These are phyloP conservation scores for Alloascoidea hylecoeti DNA, from an alignment of 805 yeast species.

Conservation along the genomic window DNA sequence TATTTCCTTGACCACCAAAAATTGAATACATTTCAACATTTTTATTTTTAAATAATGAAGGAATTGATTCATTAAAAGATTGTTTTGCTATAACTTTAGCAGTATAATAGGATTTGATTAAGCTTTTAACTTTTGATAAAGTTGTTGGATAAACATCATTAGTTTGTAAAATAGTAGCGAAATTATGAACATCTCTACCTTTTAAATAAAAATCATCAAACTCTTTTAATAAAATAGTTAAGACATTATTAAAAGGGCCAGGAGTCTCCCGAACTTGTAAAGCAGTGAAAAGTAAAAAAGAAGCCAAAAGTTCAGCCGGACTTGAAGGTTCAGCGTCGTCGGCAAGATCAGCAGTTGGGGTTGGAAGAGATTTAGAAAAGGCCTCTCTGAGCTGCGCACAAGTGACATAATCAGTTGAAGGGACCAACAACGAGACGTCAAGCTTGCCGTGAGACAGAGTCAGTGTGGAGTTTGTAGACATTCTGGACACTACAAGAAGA, in stretches of 20 bases:
- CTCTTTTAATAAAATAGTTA: constrained; percentile 59
- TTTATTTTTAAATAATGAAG: constrained; percentile 44
- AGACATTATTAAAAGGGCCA: constrained; percentile 55
- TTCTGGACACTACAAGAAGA: constrained; percentile 25
- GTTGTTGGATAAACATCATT: constrained; percentile 55
- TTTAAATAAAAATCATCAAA: constrained; percentile 70
- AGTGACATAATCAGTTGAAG: constrained; percentile 63
- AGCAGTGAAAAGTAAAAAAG: constrained; percentile 55
- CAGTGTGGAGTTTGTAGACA: constrained; percentile 61
- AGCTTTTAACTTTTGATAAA: constrained; percentile 49
- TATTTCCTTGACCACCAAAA: constrained; percentile 98
- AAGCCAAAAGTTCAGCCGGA: constrained; percentile 71
- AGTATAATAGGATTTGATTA: constrained; percentile 67
- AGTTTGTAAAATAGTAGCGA: constrained; percentile 56
- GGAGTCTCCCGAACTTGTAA: constrained; percentile 20
- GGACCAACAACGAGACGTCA: constrained; percentile 81
- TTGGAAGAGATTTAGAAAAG: constrained; percentile 54
- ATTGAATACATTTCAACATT: constrained; percentile 64
- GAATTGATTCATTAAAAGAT: constrained; percentile 33
- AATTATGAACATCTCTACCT: constrained; percentile 74
- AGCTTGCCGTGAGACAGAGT: constrained; percentile 73
- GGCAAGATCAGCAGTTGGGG: constrained; percentile 71
- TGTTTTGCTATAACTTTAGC: constrained; percentile 37
- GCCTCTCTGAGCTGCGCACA: constrained; percentile 83
- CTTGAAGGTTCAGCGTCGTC: constrained; percentile 82